Conservation (phyloP, 257 asterid genomes). For the Haberlea rhodopensis region DNA sequence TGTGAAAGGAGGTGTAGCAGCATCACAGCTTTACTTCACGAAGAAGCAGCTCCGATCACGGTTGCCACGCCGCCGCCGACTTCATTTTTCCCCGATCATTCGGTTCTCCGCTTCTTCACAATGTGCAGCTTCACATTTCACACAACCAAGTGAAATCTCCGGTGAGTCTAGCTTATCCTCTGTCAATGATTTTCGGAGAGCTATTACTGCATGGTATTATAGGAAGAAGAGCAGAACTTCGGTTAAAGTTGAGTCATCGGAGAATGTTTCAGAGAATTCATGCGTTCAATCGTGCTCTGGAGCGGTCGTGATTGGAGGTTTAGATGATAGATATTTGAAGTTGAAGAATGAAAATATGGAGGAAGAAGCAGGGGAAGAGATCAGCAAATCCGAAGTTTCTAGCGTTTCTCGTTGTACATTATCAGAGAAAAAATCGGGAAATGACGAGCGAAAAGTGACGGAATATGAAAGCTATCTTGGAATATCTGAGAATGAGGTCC, state of each 20-base stretch:
- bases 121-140: conserved; percentile 27
- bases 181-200: conserved; percentile 39
- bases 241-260: conserved; percentile 51
- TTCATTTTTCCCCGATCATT: conserved; percentile 48
- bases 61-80: conserved; percentile 58
- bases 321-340: conserved; percentile 35
- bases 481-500: conserved; percentile 30
- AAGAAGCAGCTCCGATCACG: conserved; percentile 72
- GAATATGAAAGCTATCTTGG: conserved; percentile 28
- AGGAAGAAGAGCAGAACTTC: conserved; percentile 28
- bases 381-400: conserved; percentile 43
- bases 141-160: conserved; percentile 37
- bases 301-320: conserved; percentile 13
- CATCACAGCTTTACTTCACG: conserved; percentile 31
- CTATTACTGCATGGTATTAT: conserved; percentile 37
- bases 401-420: conserved; percentile 35
- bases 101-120: conserved; percentile 3
- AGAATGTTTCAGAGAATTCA: conserved; percentile 67
- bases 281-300: conserved; percentile 80
- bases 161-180: conserved; percentile 52
- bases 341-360: conserved; percentile 35
- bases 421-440: conserved; percentile 19
- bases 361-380: conserved; percentile 30
- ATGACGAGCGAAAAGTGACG: conserved; percentile 25
- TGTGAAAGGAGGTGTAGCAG: conserved; percentile 23